Conservation (phyloP, 192 early-diverging fungal species). For the Umbelopsis isabellina region DNA sequence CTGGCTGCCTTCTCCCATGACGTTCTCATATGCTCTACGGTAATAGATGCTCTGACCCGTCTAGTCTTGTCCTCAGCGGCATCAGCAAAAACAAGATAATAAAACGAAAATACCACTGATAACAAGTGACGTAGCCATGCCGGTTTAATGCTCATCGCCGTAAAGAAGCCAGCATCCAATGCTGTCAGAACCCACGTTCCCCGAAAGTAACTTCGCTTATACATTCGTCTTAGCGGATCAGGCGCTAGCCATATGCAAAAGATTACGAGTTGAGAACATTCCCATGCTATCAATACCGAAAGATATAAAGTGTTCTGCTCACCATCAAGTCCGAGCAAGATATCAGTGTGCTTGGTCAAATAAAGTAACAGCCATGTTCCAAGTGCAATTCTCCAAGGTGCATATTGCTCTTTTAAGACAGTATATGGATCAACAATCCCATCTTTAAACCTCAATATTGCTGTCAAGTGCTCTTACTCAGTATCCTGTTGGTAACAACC, state of each 20-base stretch:
- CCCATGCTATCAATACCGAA: background rate
- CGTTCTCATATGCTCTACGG: constrained; percentile 81
- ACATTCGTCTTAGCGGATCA: constrained; percentile 83
- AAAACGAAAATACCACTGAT: constrained; percentile 75
- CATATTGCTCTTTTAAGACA: constrained; percentile 37
- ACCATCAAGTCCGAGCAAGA: constrained; percentile 75
- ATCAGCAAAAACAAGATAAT: constrained; percentile 87
- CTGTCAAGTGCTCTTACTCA: constrained; percentile 25
- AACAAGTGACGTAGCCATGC: constrained; percentile 75
- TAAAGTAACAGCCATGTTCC: constrained; percentile 69
- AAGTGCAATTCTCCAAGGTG: constrained; percentile 79
- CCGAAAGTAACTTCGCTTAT: constrained; percentile 89
- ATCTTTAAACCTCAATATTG: background rate
- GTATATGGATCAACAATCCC: background rate
- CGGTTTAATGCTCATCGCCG: constrained; percentile 79
- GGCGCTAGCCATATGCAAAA: constrained; percentile 55
- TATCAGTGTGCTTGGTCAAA: constrained; percentile 66
- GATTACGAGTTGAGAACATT: background rate
- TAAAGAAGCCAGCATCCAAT: constrained; percentile 94
- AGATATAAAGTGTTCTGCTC: constrained; percentile 21
- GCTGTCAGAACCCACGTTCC: constrained; percentile 88
- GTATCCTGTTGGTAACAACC: constrained; percentile 30
- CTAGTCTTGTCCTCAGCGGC: constrained; percentile 85
- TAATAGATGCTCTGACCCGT: constrained; percentile 74
- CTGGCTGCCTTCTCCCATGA: constrained; percentile 86